Conservation (phyloP, 805 yeast species). For the Saturnispora quitensis region DNA sequence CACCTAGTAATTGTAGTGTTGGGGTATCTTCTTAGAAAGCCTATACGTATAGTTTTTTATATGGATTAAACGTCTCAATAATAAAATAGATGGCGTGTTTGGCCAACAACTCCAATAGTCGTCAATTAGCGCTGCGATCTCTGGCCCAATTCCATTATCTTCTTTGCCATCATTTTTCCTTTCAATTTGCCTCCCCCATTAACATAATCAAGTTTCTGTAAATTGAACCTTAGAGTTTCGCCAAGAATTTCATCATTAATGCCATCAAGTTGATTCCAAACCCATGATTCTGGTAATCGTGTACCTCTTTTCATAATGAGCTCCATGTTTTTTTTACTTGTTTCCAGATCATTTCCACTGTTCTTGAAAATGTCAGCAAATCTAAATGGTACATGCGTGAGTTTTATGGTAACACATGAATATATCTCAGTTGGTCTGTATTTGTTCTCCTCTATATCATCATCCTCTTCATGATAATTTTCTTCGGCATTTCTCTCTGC, state of each 20-base stretch:
- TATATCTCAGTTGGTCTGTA: conserved; percentile 38
- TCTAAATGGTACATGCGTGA: conserved; percentile 57
- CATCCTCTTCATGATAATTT: conserved; percentile 15
- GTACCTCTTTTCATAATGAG: conserved; percentile 49
- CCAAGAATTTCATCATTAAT: conserved; percentile 58
- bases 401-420: conserved; percentile 58
- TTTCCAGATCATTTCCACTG: conserved; percentile 50
- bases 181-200: conserved; percentile 28
- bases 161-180: conserved; percentile 26
- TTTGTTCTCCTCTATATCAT: conserved; percentile 27
- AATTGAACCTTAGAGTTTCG: conserved; percentile 50
- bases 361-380: conserved; percentile 56
- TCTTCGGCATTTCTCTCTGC: conserved; percentile 13
- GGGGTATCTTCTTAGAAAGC: not conserved
- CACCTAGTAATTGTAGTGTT: no score
- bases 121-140: not conserved
- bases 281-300: conserved; percentile 49
- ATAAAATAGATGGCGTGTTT: not conserved
- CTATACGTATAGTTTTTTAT: not conserved
- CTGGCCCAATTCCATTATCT: conserved; percentile 22
- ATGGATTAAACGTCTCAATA: not conserved
- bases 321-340: conserved; percentile 55
- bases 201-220: conserved; percentile 32
- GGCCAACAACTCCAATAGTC: not conserved
- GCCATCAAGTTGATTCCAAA: conserved; percentile 84